Evolutionary conservation across 345 rosid genomes (phyloP).

Genomic region (Laguncularia racemosa): DNA sequence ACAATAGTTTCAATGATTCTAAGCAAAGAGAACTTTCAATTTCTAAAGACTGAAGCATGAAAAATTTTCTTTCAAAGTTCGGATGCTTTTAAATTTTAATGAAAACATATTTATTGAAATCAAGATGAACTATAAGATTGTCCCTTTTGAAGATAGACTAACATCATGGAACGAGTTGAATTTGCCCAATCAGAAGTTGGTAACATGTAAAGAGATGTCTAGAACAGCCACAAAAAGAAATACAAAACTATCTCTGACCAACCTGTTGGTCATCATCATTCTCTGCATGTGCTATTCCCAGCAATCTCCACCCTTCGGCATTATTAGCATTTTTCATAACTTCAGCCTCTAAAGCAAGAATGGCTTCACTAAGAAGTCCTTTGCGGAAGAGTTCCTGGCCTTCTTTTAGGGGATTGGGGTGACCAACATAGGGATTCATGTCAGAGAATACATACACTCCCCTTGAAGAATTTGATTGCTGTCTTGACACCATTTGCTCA

Average conservation of each 20-base stretch:
- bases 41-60: no score
- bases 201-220: background rate
- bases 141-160: no score
- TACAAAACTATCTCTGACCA: constrained; percentile 6
- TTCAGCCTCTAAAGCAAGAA: constrained; percentile 99
- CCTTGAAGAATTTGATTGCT: constrained; percentile 55
- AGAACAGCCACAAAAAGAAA: background rate
- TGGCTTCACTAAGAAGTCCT: constrained; percentile 99
- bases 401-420: constrained; percentile 90
- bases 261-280: constrained; percentile 99
- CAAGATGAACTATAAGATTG: no score
- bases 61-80: no score
- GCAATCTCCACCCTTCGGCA: constrained; percentile 99
- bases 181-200: background rate
- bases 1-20: no score
- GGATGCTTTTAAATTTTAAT: no score
- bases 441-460: constrained; percentile 96
- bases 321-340: constrained; percentile 93
- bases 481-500: constrained; percentile 62
- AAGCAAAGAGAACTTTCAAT: no score
- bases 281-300: constrained; percentile 97
- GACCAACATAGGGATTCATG: constrained; percentile 99
- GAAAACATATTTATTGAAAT: no score
- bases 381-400: constrained; percentile 92
- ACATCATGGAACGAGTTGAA: no score